Percentiles rank a stretch among this genome's conserved stretches.
phyloP scores from a whole-genome alignment of 768 basidiomycete species.

The Epithele typhae region DNA sequence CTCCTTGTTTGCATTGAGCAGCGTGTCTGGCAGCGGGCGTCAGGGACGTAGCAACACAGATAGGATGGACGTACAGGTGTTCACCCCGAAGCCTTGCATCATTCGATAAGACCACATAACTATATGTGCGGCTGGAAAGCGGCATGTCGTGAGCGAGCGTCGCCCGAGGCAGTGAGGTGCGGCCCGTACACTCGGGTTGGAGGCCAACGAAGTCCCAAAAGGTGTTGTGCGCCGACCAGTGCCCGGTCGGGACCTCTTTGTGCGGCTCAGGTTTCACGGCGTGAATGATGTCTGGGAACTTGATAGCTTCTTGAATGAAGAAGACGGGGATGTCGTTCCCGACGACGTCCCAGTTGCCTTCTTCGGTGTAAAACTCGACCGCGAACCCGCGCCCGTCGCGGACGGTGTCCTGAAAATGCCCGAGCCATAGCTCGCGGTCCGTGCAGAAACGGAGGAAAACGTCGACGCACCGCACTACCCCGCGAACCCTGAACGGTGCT shows the following conservation, averaged over 20 bases:
- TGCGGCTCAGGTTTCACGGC: slow-evolving; percentile 84
- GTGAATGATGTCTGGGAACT: slow-evolving; percentile 85
- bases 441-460: not conserved
- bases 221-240: slow-evolving; percentile 75
- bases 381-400: slow-evolving; percentile 90
- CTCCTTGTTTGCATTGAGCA: slow-evolving; percentile 62
- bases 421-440: not conserved
- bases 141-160: no score
- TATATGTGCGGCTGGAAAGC: slow-evolving; percentile 58
- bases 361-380: slow-evolving; percentile 73
- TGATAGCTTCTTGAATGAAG: slow-evolving; percentile 77
- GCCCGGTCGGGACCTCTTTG: slow-evolving; percentile 71
- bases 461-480: slow-evolving; percentile 78
- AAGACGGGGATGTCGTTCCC: slow-evolving; percentile 84
- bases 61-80: slow-evolving; percentile 47
- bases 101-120: slow-evolving; percentile 85
- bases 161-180: no score
- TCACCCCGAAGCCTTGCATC: slow-evolving; percentile 90
- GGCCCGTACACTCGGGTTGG: slow-evolving; percentile 51
- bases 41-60: not conserved
- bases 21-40: slow-evolving; percentile 30
- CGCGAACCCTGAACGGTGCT: slow-evolving; percentile 79
- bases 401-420: slow-evolving; percentile 51
- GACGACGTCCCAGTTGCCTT: slow-evolving; percentile 87
- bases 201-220: slow-evolving; percentile 84